A percentile compares a stretch with the other conserved stretches of the same genome.
Evolutionary conservation across 495 filamentous ascomycete species (phyloP).

Genomic region (Penicillium pancosmium): DNA sequence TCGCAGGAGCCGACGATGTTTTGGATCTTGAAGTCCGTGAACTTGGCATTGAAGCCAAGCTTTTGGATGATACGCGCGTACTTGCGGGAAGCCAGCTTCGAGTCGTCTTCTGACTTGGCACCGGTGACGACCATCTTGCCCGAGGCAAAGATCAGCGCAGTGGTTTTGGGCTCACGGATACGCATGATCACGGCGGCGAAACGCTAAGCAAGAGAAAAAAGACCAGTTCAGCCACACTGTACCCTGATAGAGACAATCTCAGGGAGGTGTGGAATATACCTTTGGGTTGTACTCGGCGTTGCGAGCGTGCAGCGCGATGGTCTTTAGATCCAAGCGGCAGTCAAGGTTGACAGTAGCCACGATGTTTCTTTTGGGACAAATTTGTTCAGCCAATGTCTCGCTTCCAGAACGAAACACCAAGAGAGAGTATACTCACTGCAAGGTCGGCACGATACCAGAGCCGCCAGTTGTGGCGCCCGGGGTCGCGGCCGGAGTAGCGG

Average conservation of each 20-base stretch:
- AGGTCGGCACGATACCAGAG: slow-evolving; percentile 92
- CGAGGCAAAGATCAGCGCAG: slow-evolving; percentile 94
- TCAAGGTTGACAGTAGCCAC: slow-evolving; percentile 99
- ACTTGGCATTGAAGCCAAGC: slow-evolving; percentile 99
- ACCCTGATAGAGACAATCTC: slow-evolving; percentile 43
- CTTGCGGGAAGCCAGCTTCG: slow-evolving; percentile 94
- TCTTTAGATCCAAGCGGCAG: slow-evolving; percentile 98
- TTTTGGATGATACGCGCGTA: slow-evolving; percentile 99
- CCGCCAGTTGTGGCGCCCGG: slow-evolving; percentile 77
- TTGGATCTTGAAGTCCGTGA: slow-evolving; percentile 99
- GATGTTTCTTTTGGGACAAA: slow-evolving; percentile 91
- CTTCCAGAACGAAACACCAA: slow-evolving; percentile 50
- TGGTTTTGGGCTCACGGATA: slow-evolving; percentile 98
- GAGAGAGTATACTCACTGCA: slow-evolving; percentile 87
- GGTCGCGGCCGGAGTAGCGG: slow-evolving; percentile 92
- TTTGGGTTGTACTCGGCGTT: slow-evolving; percentile 99
- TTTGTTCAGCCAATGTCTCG: slow-evolving; percentile 48
- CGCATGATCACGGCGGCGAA: slow-evolving; percentile 99
- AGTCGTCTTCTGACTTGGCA: slow-evolving; percentile 98
- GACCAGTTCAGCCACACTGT: slow-evolving; percentile 52
- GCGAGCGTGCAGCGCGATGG: slow-evolving; percentile 95
- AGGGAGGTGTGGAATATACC: slow-evolving; percentile 62
- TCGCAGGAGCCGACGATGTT: slow-evolving; percentile 99
- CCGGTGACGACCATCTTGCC: slow-evolving; percentile 99
- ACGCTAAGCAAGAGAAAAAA: slow-evolving; percentile 65